Base-by-base conservation (phyloP, 148 eudicot species). In the Vaccinium corymbosum region DNA sequence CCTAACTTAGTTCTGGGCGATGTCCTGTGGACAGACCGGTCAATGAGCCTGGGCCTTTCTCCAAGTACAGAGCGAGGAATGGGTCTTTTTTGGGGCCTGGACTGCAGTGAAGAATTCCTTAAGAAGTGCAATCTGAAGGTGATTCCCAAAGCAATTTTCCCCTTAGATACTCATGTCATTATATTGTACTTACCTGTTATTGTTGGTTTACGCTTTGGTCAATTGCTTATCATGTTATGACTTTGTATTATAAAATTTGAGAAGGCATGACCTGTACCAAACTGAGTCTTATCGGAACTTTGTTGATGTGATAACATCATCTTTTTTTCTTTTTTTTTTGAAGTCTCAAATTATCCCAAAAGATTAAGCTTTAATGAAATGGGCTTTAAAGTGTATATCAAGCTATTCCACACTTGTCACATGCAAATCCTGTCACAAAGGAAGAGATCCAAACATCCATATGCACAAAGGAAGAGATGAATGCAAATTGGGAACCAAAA, bases 61-160 rank as follows among this genome's bases (percentile, higher is more conserved):
- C 98, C 94, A 70, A 96, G 94, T 85, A 90, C 76, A 81, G 98
- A 94, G 85, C 86, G 98, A 84, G 98, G 98, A 85, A 94, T 96
- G 64, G 98, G 98, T 72, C 94, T 96, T 20, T 85, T 96, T 82
- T 96, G 95, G 95, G 98, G 98, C 82, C 98, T 97, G 35, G 98
- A 94, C 88, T 94, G 98, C 82, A 96, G 97, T 2, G 95, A 96
- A 75, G 89, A 87, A 16, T 96, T 96, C 88, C 80, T 96, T 84
- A 93, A 90, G 82, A 93, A 90, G 82, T 92, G 80, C 50, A 86
- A 88, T 85, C 82, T 96, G 9, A 96, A 93, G 98, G 98, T 94
- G 78, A 53, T 53, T 53, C 1, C 0, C 0, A 53, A 53, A 13
- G 56, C 15, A 53, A 53, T 53, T 3, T 53, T 80, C 49, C 8